phyloP scores from a whole-genome alignment of 1,284 basidiomycete genomes.

The Coniophora puteana region DNA sequence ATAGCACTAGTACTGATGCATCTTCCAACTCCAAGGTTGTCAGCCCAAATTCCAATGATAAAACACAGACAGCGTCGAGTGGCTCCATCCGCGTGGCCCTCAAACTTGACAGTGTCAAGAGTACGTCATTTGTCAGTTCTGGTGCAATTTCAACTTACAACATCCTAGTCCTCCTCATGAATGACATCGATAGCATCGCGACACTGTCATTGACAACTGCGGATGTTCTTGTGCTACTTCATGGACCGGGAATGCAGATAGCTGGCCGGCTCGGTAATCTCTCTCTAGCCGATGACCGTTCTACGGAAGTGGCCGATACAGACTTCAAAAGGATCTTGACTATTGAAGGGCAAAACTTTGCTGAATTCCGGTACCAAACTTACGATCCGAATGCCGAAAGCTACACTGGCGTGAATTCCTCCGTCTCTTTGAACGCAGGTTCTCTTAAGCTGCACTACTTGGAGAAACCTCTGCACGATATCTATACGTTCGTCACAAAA shows the following conservation, averaged over 20 bases:
- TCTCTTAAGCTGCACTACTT: constrained; percentile 91
- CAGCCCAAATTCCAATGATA: too few species aligned
- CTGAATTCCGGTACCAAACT: constrained; percentile 94
- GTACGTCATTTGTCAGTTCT: constrained; percentile 36
- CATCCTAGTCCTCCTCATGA: constrained; percentile 74
- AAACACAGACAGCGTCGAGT: constrained; percentile 14
- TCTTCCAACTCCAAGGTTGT: constrained; percentile 12
- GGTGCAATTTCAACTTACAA: background rate
- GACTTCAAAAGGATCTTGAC: constrained; percentile 89
- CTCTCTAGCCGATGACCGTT: constrained; percentile 79
- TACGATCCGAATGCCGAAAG: constrained; percentile 71
- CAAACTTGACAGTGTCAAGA: constrained; percentile 85
- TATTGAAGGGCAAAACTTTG: constrained; percentile 94
- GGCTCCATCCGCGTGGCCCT: constrained; percentile 83
- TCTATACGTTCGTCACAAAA: constrained; percentile 84
- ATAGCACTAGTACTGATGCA: too few species aligned
- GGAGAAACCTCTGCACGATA: constrained; percentile 82
- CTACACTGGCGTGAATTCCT: constrained; percentile 85
- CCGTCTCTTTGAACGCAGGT: constrained; percentile 82
- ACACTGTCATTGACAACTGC: constrained; percentile 92
- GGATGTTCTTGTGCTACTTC: constrained; percentile 79
- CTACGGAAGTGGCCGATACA: constrained; percentile 47
- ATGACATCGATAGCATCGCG: constrained; percentile 71
- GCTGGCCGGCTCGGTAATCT: constrained; percentile 86
- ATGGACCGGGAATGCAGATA: constrained; percentile 75